Evolutionary conservation across 2,329 filamentous ascomycete genomes (phyloP).

Genomic region (Cladosporium phlei): DNA sequence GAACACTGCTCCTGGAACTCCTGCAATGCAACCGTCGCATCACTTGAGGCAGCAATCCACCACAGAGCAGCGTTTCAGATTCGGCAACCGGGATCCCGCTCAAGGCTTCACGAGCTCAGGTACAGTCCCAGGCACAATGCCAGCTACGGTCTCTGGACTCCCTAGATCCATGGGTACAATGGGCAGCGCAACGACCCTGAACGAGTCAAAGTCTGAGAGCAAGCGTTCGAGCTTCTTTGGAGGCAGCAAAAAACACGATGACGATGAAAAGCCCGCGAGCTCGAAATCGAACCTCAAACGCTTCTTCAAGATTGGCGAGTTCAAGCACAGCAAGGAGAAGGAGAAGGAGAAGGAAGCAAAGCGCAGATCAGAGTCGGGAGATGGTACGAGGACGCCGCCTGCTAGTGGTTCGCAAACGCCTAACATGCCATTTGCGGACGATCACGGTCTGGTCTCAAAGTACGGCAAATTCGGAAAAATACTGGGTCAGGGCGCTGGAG

Average conservation of each 20-base stretch:
- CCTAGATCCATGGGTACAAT: constrained; percentile 45
- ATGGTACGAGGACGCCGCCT: constrained; percentile 26
- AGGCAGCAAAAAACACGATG: constrained; percentile 49
- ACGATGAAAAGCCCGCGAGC: constrained; percentile 34
- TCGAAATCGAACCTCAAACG: constrained; percentile 94
- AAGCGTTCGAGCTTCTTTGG: constrained; percentile 54
- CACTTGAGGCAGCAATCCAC: constrained; percentile 7
- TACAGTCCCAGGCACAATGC: constrained; percentile 30
- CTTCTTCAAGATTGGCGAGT: constrained; percentile 81
- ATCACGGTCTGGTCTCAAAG: constrained; percentile 82
- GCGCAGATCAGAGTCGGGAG: constrained; percentile 20
- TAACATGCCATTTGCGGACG: constrained; percentile 81
- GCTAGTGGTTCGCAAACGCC: constrained; percentile 31
- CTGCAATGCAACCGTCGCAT: constrained; percentile 33
- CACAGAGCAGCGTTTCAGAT: constrained; percentile 62
- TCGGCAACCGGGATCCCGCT: constrained; percentile 68
- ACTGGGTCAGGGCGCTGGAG: constrained; percentile 86
- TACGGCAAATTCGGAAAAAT: constrained; percentile 96
- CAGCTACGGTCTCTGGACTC: constrained; percentile 23
- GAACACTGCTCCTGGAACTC: constrained; percentile 49
- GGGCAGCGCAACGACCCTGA: constrained; percentile 30
- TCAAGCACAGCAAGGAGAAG: constrained; percentile 57
- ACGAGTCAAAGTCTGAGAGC: constrained; percentile 34
- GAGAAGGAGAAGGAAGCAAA: constrained; percentile 34
- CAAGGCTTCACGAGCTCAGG: constrained; percentile 42